Conservation (phyloP, 2,329 filamentous ascomycete species). For the Cadophora luteo-olivacea region DNA sequence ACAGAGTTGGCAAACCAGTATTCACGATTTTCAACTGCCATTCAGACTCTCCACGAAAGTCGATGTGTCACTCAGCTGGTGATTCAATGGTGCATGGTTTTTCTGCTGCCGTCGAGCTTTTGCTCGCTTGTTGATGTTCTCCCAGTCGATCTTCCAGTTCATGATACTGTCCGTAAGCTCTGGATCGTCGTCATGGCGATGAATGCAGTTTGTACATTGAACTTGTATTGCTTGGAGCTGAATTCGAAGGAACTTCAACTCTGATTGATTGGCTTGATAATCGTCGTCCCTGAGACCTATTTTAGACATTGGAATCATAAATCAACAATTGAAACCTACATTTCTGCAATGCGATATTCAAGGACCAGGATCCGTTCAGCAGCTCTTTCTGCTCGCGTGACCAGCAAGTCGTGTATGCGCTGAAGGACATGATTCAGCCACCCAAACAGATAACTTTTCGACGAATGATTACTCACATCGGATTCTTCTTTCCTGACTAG, state of each 20-base stretch:
- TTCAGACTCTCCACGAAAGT: constrained; percentile 11
- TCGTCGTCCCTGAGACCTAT: constrained; percentile 57
- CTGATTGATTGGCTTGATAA: constrained; percentile 62
- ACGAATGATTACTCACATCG: constrained; percentile 50
- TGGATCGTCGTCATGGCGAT: constrained; percentile 59
- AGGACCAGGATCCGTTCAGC: constrained; percentile 65
- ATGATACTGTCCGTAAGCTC: constrained; percentile 65
- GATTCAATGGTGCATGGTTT: constrained; percentile 17
- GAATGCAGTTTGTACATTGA: constrained; percentile 56
- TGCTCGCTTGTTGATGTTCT: constrained; percentile 53
- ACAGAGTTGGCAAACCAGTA: neutral
- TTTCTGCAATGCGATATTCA: constrained; percentile 61
- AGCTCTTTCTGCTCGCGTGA: constrained; percentile 62
- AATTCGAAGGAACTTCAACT: constrained; percentile 66
- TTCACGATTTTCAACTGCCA: neutral
- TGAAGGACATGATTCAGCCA: constrained; percentile 37
- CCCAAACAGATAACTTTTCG: neutral
- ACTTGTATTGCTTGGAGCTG: constrained; percentile 68
- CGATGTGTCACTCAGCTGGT: constrained; percentile 16
- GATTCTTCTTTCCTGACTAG: constrained; percentile 64
- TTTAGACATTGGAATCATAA: constrained; percentile 36
- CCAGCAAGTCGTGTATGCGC: constrained; percentile 67
- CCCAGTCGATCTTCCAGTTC: constrained; percentile 68
- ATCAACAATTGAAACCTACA: constrained; percentile 50
- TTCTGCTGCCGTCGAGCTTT: constrained; percentile 39